These are phyloP conservation scores for Penicillium oxalicum DNA, from an alignment of 2,329 filamentous ascomycete species.

Conservation along the genomic window DNA sequence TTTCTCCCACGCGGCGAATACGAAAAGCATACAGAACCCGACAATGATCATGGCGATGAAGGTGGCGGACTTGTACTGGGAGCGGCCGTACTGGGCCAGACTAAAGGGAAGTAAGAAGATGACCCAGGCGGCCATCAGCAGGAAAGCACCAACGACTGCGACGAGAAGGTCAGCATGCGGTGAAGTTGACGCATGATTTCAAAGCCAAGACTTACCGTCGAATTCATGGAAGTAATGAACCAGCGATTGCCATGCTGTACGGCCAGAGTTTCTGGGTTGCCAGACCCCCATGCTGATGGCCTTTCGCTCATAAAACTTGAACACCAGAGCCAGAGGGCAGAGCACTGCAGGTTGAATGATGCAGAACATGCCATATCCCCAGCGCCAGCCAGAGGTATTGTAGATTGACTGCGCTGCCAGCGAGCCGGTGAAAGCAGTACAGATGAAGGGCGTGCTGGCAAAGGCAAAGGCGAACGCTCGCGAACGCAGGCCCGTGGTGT, in stretches of 20 bases:
- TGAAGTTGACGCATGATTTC: no score
- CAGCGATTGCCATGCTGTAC: conserved; percentile 45
- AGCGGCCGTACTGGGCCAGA: conserved; percentile 18
- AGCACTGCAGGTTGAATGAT: conserved; percentile 54
- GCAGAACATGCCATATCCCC: conserved; percentile 49
- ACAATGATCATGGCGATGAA: conserved; percentile 20
- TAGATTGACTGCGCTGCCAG: conserved; percentile 49
- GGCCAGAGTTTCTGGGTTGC: conserved; percentile 36
- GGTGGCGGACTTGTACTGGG: conserved; percentile 20
- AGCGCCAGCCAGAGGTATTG: conserved; percentile 35
- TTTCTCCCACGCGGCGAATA: conserved; percentile 20
- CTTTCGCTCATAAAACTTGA: conserved; percentile 53
- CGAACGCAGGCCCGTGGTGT: conserved; percentile 56
- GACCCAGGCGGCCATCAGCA: conserved; percentile 25
- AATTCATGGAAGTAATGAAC: conserved; percentile 56
- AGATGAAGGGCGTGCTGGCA: conserved; percentile 56
- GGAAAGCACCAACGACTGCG: conserved; percentile 24
- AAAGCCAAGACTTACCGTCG: conserved; percentile 43
- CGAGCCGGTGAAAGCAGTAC: conserved; percentile 53
- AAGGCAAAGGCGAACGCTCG: conserved; percentile 57
- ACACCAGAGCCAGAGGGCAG: conserved; percentile 50
- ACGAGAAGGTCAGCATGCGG: not conserved
- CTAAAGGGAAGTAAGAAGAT: conserved; percentile 28
- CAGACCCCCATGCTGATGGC: conserved; percentile 53
- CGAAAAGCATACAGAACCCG: conserved; percentile 12